phyloP scores from a whole-genome alignment of 345 rosid species.

The Laguncularia racemosa region DNA sequence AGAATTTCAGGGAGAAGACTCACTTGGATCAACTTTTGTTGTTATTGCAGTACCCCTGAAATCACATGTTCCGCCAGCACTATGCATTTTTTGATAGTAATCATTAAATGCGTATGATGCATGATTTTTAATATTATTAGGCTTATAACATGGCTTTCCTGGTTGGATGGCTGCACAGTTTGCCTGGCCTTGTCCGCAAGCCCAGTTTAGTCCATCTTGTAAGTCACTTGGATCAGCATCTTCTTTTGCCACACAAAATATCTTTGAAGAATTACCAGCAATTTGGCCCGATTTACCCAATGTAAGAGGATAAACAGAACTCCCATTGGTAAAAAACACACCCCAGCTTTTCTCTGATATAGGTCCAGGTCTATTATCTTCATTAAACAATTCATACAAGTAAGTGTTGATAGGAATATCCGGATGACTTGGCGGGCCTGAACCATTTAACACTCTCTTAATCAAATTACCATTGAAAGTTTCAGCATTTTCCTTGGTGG shows the following conservation, averaged over 20 bases:
- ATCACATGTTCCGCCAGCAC: conserved; percentile 76
- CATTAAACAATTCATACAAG: conserved; percentile 36
- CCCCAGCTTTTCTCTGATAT: conserved; percentile 31
- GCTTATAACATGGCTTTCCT: conserved; percentile 21
- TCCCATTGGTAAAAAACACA: conserved; percentile 24
- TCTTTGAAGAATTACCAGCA: conserved; percentile 19
- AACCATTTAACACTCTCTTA: conserved; percentile 17
- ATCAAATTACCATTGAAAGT: conserved; percentile 27
- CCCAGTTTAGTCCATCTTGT: conserved; percentile 28
- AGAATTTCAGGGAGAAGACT: conserved; percentile 18
- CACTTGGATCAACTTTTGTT: conserved; percentile 66
- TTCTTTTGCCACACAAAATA: conserved; percentile 21
- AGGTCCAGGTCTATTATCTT: conserved; percentile 32
- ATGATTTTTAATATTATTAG: conserved; percentile 2
- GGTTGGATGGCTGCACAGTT: conserved; percentile 21
- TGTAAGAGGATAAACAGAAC: conserved; percentile 21
- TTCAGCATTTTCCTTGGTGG: conserved; percentile 29
- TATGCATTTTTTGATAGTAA: conserved; percentile 72
- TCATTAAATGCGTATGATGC: conserved; percentile 78
- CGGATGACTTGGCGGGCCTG: conserved; percentile 32
- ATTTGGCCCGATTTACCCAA: conserved; percentile 10
- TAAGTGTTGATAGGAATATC: conserved; percentile 20
- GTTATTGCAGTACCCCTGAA: conserved; percentile 71
- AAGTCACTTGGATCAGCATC: conserved; percentile 22
- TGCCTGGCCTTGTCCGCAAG: conserved; percentile 34